A percentile compares a stretch with the other conserved stretches of the same genome.
Evolutionary conservation across 2,329 filamentous ascomycete species (phyloP).

Genomic region (Cercospora zeina): DNA sequence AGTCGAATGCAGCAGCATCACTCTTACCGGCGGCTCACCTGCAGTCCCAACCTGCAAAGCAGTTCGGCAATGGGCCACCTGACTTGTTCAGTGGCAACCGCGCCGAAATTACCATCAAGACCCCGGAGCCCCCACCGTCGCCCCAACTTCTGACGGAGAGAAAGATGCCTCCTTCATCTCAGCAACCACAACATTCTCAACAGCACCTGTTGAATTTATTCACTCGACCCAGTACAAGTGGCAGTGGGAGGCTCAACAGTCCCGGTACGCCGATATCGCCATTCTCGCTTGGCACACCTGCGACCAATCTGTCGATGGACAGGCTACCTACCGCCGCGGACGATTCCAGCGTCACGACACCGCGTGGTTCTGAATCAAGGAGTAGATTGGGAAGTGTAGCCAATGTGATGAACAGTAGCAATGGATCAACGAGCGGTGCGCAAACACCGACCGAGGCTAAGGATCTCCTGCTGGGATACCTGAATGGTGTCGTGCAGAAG

Average conservation of each 20-base stretch:
- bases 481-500: constrained; percentile 42
- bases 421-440: constrained; percentile 25
- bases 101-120: constrained; percentile 18
- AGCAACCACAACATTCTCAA: constrained; percentile 27
- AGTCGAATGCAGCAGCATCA: not conserved
- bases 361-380: constrained; percentile 6
- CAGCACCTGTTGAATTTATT: constrained; percentile 37
- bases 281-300: constrained; percentile 38
- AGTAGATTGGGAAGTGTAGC: constrained; percentile 33
- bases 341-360: constrained; percentile 6
- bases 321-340: constrained; percentile 17
- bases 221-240: constrained; percentile 25
- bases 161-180: constrained; percentile 18
- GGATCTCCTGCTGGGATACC: constrained; percentile 41
- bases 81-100: constrained; percentile 24
- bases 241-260: constrained; percentile 21
- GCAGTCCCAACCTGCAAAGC: constrained; percentile 1
- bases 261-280: constrained; percentile 39
- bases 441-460: constrained; percentile 39
- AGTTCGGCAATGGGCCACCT: constrained; percentile 22
- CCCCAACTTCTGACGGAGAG: constrained; percentile 34
- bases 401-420: constrained; percentile 29
- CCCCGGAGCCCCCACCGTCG: constrained; percentile 33
- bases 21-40: not conserved
- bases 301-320: constrained; percentile 20